These are phyloP conservation scores for Dactylellina drechsleri DNA, from an alignment of 2,329 filamentous ascomycete species.

Conservation along the genomic window DNA sequence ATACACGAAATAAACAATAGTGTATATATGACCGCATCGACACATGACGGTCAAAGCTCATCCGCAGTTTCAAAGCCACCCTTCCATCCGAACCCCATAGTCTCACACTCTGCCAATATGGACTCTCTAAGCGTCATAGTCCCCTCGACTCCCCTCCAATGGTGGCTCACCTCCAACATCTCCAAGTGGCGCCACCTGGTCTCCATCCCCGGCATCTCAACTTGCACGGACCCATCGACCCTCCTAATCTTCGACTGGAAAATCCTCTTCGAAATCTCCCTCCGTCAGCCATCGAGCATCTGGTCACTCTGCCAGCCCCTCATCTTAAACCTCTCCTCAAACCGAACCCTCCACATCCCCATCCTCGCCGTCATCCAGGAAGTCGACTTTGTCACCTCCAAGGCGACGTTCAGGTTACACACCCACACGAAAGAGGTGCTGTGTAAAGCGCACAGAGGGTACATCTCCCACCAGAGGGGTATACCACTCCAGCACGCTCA, in stretches of 20 bases:
- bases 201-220: conserved; percentile 28
- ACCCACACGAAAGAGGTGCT: conserved; percentile 11
- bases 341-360: conserved; percentile 3
- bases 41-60: no score
- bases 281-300: conserved; percentile 24
- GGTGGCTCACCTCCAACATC: conserved; percentile 43
- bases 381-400: conserved; percentile 35
- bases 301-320: conserved; percentile 33
- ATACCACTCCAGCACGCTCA: conserved; percentile 10
- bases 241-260: conserved; percentile 52
- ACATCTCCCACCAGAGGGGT: conserved; percentile 3
- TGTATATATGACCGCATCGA: no score
- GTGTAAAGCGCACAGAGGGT: conserved; percentile 13
- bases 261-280: conserved; percentile 47
- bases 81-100: no score
- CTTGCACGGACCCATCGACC: conserved; percentile 16
- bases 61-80: no score
- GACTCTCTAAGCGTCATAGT: conserved; percentile 29
- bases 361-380: conserved; percentile 38
- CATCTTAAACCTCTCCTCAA: neutral
- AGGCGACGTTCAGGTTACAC: conserved; percentile 31
- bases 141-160: conserved; percentile 30
- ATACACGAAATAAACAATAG: no score
- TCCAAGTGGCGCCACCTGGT: conserved; percentile 38
- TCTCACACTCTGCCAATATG: neutral